Conservation (phyloP, 805 yeast species). For the Kurtzmaniella cleridarum region DNA sequence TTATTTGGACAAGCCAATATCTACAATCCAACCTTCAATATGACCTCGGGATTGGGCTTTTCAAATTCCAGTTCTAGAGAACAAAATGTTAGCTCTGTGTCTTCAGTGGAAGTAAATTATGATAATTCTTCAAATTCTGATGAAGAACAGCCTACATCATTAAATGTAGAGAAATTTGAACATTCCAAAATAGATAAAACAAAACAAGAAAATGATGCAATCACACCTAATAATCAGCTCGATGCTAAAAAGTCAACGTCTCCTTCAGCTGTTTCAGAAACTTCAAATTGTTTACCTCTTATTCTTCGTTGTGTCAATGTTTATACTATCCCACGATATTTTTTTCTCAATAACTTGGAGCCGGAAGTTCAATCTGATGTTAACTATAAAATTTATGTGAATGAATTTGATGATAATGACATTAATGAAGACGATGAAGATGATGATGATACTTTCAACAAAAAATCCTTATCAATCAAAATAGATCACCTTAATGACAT, state of each 20-base stretch:
- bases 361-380: constrained; percentile 14
- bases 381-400: constrained; percentile 28
- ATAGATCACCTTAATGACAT: constrained; percentile 25
- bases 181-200: constrained; percentile 1
- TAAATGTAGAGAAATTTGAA: neutral
- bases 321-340: constrained; percentile 53
- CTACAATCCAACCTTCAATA: too few species aligned
- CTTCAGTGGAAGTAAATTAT: neutral
- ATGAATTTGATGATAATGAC: constrained; percentile 30
- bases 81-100: neutral
- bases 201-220: constrained; percentile 4
- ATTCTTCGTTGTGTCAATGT: constrained; percentile 60
- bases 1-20: too few species aligned
- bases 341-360: constrained; percentile 32
- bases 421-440: constrained; percentile 20
- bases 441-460: neutral
- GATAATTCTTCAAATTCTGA: neutral
- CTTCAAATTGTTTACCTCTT: constrained; percentile 63
- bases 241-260: constrained; percentile 2
- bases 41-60: neutral
- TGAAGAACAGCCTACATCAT: neutral
- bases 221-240: constrained; percentile 1
- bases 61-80: constrained; percentile 1
- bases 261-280: constrained; percentile 20
- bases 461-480: constrained; percentile 17